These are phyloP conservation scores for Cenococcum geophilum DNA, from an alignment of 495 filamentous ascomycete species.

Conservation along the genomic window DNA sequence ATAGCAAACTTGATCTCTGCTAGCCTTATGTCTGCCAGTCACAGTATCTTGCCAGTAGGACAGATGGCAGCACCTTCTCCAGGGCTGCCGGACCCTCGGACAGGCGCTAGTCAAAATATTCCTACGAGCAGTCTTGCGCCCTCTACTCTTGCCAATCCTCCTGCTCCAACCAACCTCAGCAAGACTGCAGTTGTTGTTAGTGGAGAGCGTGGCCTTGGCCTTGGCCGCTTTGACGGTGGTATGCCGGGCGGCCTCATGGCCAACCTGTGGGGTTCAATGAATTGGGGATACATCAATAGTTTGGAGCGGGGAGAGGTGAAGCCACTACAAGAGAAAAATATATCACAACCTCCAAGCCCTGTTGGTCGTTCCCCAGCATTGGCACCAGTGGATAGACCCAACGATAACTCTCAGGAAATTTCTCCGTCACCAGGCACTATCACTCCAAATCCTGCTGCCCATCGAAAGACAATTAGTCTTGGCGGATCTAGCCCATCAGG, in stretches of 20 bases:
- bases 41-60: slow-evolving; percentile 59
- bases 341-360: slow-evolving; percentile 27
- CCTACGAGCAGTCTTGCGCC: slow-evolving; percentile 69
- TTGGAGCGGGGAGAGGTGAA: slow-evolving; percentile 53
- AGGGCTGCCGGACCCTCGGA: slow-evolving; percentile 26
- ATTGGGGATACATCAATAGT: slow-evolving; percentile 72
- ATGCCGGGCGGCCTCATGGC: slow-evolving; percentile 82
- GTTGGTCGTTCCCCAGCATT: slow-evolving; percentile 9
- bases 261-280: slow-evolving; percentile 84
- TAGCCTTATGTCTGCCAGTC: slow-evolving; percentile 80
- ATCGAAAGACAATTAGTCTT: slow-evolving; percentile 78
- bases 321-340: slow-evolving; percentile 19
- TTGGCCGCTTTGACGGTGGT: slow-evolving; percentile 55
- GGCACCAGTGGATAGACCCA: slow-evolving; percentile 15
- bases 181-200: slow-evolving; percentile 77
- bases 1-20: slow-evolving; percentile 83
- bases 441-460: slow-evolving; percentile 33
- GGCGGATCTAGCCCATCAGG: slow-evolving; percentile 39
- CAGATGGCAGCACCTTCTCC: slow-evolving; percentile 35
- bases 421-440: slow-evolving; percentile 9
- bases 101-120: slow-evolving; percentile 39
- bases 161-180: slow-evolving; percentile 80
- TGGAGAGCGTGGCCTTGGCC: slow-evolving; percentile 62
- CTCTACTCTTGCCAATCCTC: slow-evolving; percentile 73
- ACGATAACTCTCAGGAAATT: slow-evolving; percentile 2